phyloP scores from a whole-genome alignment of 805 yeast genomes.

The Ogataea pilisensis region DNA sequence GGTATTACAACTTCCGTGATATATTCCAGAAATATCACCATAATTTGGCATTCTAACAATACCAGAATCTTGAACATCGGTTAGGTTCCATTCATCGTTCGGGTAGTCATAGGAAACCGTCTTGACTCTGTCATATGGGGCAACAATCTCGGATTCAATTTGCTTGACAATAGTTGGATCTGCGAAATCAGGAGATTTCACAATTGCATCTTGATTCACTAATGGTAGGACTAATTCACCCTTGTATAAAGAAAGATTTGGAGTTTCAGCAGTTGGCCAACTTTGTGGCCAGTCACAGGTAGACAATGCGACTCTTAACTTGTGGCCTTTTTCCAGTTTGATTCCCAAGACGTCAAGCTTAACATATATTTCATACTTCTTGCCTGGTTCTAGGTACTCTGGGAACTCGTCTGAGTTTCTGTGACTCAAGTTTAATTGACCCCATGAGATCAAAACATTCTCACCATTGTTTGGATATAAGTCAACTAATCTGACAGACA shows the following conservation, averaged over 20 bases:
- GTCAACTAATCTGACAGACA: slow-evolving; percentile 38
- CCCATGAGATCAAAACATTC: slow-evolving; percentile 41
- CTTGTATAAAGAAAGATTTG: slow-evolving; percentile 32
- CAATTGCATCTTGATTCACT: slow-evolving; percentile 16
- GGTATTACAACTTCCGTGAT: slow-evolving; percentile 37
- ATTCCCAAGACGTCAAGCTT: slow-evolving; percentile 39
- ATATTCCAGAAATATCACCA: slow-evolving; percentile 34
- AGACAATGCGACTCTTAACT: slow-evolving; percentile 37
- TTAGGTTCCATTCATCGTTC: slow-evolving; percentile 32
- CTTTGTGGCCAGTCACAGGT: slow-evolving; percentile 46
- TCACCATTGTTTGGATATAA: slow-evolving; percentile 36
- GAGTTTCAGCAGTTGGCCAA: slow-evolving; percentile 43
- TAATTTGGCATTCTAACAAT: slow-evolving; percentile 29
- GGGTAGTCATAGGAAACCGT: slow-evolving; percentile 31
- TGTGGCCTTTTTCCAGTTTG: slow-evolving; percentile 34
- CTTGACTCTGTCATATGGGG: slow-evolving; percentile 25
- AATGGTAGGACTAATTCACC: slow-evolving; percentile 32
- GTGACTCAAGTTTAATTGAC: slow-evolving; percentile 39
- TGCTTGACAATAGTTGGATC: slow-evolving; percentile 28
- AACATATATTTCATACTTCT: slow-evolving; percentile 32
- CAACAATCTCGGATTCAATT: slow-evolving; percentile 25
- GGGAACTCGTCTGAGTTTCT: slow-evolving; percentile 40
- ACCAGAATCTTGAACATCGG: slow-evolving; percentile 36
- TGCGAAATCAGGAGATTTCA: slow-evolving; percentile 25
- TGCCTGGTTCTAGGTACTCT: slow-evolving; percentile 28